Conservation (phyloP, 176 grass and related monocot genomes). For the Juncus effusus region DNA sequence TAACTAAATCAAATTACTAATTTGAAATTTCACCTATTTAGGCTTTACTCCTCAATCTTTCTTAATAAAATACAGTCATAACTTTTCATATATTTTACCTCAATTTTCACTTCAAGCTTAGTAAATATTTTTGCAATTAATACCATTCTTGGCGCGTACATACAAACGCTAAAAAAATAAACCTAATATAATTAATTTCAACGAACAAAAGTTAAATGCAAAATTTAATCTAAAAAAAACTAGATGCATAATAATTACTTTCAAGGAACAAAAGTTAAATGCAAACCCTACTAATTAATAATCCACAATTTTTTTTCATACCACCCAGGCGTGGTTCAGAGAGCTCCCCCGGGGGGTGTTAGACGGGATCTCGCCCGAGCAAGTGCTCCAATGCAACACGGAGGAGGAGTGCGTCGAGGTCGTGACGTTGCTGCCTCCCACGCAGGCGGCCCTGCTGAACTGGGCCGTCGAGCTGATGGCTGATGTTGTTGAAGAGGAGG, state of each 20-base stretch:
- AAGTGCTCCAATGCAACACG: slow-evolving; percentile 82
- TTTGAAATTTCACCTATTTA: no score
- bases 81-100: background rate
- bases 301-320: background rate
- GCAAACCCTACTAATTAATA: background rate
- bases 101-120: no score
- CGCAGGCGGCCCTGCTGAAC: slow-evolving; percentile 68
- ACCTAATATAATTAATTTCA: no score
- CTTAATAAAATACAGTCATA: background rate
- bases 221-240: no score
- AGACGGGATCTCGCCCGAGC: slow-evolving; percentile 75
- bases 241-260: no score
- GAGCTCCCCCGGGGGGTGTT: slow-evolving; percentile 86
- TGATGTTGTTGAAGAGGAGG: slow-evolving; percentile 90
- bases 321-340: slow-evolving; percentile 77
- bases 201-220: background rate
- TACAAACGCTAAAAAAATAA: no score
- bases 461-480: slow-evolving; percentile 93
- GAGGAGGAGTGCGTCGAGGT: slow-evolving; percentile 78
- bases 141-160: no score
- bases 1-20: no score
- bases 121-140: no score
- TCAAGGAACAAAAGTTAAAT: background rate
- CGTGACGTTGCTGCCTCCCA: slow-evolving; percentile 56
- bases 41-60: no score